Conservation (phyloP, 495 filamentous ascomycete genomes). For the Tuber borchii region DNA sequence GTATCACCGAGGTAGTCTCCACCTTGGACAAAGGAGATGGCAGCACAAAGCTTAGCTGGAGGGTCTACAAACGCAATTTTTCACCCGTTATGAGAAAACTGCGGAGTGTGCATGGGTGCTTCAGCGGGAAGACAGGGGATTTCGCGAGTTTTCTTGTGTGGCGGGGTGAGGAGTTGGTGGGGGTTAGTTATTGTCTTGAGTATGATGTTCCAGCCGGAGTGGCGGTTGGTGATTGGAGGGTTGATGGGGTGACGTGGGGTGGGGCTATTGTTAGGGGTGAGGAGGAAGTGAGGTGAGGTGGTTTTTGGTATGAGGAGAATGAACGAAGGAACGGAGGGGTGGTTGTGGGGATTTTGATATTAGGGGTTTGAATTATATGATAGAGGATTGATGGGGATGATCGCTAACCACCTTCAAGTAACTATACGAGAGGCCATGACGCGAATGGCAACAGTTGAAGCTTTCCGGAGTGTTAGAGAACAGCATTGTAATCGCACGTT, state of each 20-base stretch:
- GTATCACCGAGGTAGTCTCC: conserved; percentile 20
- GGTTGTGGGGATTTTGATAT: no score
- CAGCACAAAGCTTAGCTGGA: conserved; percentile 29
- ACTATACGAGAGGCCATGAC: no score
- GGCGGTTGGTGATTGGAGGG: conserved; percentile 33
- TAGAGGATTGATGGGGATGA: no score
- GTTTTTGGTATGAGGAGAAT: no score
- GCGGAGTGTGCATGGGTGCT: conserved; percentile 9
- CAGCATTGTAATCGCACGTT: no score
- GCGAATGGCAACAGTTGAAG: no score
- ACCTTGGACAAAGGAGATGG: conserved; percentile 6
- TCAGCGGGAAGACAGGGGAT: conserved; percentile 32
- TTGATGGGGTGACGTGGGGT: conserved; percentile 35
- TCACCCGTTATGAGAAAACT: background rate
- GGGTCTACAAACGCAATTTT: conserved; percentile 14
- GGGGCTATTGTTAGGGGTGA: conserved; percentile 8
- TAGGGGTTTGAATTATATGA: no score
- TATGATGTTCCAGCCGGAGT: conserved; percentile 24
- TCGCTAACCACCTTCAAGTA: no score
- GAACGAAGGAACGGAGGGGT: no score
- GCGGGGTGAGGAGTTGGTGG: conserved; percentile 20
- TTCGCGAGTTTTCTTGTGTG: conserved; percentile 38
- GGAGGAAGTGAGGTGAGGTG: no score
- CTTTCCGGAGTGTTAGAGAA: no score
- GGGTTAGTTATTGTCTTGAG: conserved; percentile 31